Evolutionary conservation across 441 rosid genomes (phyloP).

Genomic region (Viola pubescens): DNA sequence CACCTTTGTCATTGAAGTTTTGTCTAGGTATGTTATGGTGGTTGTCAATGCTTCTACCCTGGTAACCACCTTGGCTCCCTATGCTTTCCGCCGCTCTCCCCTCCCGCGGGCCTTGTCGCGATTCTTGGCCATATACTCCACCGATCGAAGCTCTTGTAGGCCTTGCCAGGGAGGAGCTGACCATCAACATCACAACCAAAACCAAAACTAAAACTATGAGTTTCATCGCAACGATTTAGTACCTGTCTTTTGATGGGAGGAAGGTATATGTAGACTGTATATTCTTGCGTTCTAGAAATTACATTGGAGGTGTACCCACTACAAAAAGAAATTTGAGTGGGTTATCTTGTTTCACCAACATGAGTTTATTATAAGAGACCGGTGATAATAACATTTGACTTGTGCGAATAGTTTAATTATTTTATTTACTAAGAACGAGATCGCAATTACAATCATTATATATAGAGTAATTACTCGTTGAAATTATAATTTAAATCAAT

Average conservation of each 20-base stretch:
- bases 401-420: no score
- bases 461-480: no score
- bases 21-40: constrained; percentile 42
- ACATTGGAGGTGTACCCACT: no score
- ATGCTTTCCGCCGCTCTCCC: constrained; percentile 11
- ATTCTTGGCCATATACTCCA: constrained; percentile 21
- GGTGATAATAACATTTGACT: no score
- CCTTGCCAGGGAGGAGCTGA: constrained; percentile 18
- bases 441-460: no score
- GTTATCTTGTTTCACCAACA: no score
- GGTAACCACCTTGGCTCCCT: constrained; percentile 7
- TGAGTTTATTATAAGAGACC: no score
- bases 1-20: constrained; percentile 16
- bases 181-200: constrained; percentile 23
- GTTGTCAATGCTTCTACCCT: constrained; percentile 25
- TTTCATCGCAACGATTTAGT: constrained; percentile 19
- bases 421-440: no score
- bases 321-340: no score
- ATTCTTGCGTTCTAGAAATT: neutral
- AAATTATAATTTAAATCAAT: no score
- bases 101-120: constrained; percentile 13
- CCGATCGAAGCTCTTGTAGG: constrained; percentile 18
- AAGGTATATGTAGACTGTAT: neutral
- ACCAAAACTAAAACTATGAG: constrained; percentile 8
- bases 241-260: neutral